These are phyloP conservation scores for Tolypocladium capitatum DNA, from an alignment of 2,329 filamentous ascomycete species.

Conservation along the genomic window DNA sequence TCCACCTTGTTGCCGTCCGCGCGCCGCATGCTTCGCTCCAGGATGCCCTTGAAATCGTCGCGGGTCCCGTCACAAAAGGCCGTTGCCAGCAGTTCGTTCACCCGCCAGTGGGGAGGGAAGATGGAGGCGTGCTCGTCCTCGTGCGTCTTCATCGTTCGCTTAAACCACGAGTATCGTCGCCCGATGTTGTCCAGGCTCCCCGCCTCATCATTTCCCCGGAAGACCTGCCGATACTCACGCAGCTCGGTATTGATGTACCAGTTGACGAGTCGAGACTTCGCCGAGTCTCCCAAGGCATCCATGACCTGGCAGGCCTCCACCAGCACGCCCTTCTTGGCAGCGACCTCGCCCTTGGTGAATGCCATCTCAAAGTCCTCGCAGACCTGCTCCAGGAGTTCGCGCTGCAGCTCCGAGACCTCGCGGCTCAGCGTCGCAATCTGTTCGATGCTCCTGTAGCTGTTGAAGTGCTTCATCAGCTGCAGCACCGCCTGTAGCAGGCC, in stretches of 20 bases:
- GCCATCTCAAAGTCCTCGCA: conserved; percentile 97
- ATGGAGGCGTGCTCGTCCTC: conserved; percentile 84
- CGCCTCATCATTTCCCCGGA: conserved; percentile 91
- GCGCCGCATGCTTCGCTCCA: conserved; percentile 75
- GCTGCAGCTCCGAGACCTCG: conserved; percentile 85
- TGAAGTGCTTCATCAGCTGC: conserved; percentile 97
- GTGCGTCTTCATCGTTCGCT: conserved; percentile 86
- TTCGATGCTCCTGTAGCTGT: conserved; percentile 93
- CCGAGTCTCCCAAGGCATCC: conserved; percentile 84
- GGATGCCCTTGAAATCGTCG: conserved; percentile 87
- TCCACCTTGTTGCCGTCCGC: conserved; percentile 69
- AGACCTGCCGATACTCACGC: conserved; percentile 89
- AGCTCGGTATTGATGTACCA: conserved; percentile 99
- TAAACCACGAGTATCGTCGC: conserved; percentile 90
- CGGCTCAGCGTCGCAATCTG: conserved; percentile 90
- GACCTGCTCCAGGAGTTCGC: conserved; percentile 90
- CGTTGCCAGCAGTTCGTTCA: conserved; percentile 79
- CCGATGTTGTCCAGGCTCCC: conserved; percentile 95
- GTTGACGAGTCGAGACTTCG: conserved; percentile 66
- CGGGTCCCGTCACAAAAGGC: conserved; percentile 91
- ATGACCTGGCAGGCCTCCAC: conserved; percentile 85
- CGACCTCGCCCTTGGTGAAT: conserved; percentile 79
- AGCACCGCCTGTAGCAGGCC: conserved; percentile 88
- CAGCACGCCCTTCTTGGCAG: conserved; percentile 54
- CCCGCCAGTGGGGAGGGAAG: conserved; percentile 79